Conservation (phyloP, 2,329 filamentous ascomycete genomes). For the Dothidotthia symphoricarpi region DNA sequence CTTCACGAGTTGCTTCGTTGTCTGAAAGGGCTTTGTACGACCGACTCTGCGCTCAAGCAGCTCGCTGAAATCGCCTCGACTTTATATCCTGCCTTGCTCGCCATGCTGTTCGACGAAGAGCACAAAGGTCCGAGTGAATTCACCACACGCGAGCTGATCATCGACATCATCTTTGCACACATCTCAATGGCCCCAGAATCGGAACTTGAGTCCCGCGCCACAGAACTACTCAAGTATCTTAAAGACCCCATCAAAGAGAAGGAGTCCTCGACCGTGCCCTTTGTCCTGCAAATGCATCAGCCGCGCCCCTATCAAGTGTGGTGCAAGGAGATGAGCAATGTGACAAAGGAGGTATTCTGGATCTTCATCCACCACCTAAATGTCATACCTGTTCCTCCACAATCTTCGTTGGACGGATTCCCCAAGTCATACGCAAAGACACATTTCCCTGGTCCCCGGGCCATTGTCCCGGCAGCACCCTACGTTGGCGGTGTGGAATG, state of each 20-base stretch:
- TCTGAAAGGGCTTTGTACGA: conserved; percentile 91
- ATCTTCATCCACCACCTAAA: conserved; percentile 96
- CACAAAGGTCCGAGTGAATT: conserved; percentile 98
- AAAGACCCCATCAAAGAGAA: conserved; percentile 72
- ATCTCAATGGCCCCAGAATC: conserved; percentile 60
- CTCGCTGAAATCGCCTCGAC: conserved; percentile 75
- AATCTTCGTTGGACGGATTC: conserved; percentile 12
- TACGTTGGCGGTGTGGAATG: conserved; percentile 98
- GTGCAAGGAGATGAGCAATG: conserved; percentile 87
- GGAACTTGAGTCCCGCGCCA: conserved; percentile 67
- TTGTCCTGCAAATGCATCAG: conserved; percentile 85
- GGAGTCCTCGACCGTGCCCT: conserved; percentile 72
- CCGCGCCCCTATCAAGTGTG: conserved; percentile 88
- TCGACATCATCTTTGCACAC: conserved; percentile 85
- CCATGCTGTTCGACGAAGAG: conserved; percentile 94
- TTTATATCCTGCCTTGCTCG: conserved; percentile 80
- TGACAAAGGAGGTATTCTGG: conserved; percentile 99
- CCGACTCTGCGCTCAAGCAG: conserved; percentile 78
- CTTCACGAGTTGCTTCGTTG: conserved; percentile 91
- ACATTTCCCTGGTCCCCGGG: conserved; percentile 80
- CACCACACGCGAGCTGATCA: conserved; percentile 85
- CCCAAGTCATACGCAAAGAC: conserved; percentile 53
- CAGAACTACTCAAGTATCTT: conserved; percentile 73
- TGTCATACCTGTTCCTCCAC: conserved; percentile 65
- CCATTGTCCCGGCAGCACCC: conserved; percentile 88